Evolutionary conservation across 371 early-diverging fungal species (phyloP), one percentile per base, ranked within the genome.

Genomic region (Smittium mucronatum): DNA sequence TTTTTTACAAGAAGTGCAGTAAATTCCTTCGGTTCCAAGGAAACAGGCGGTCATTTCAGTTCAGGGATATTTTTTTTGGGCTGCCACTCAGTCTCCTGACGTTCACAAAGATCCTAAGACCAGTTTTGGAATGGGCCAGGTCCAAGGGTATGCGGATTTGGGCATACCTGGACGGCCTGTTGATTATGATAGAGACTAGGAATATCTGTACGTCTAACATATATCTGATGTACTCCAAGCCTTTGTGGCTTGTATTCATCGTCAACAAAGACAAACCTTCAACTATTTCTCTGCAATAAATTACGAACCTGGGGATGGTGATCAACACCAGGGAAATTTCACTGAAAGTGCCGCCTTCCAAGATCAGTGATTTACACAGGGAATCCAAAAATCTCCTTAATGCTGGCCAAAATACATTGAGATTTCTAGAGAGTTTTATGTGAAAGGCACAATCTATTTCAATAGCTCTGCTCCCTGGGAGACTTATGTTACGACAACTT

Each of bases 11-110:
- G n/a, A n/a, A n/a, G n/a, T n/a, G n/a, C n/a, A n/a, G 70, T 66
- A 47, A 67, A 0, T 81, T 71, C 67, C 76, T 83, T 15, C 81
- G 78, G 58, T 81, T 82, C 60, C 59, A 71, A 28, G 82, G 80
- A 75, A 73, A 79, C 33, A 76, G 75, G 16, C 70, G 76, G 32
- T 68, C 72, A 28, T 83, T 81, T 71, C 81, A 80, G 70, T 84
- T 76, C 73, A 69, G 71, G 1, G 75, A 77, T 0, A 64, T 77
- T 29, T 74, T 81, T 0, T 83, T 83, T 65, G 84, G 80, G 2
- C 74, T 83, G 0, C 75, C 81, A 0, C 74, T 79, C 25, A 75
- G 77, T 1, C 81, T 81, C 0, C 71, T 70, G 2, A 75, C 76
- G 21, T 83, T 84, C 59, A 82, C 81, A 11, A 76, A 75, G 60